Conservation (phyloP, 805 yeast genomes). For the Yarrowia sp. region DNA sequence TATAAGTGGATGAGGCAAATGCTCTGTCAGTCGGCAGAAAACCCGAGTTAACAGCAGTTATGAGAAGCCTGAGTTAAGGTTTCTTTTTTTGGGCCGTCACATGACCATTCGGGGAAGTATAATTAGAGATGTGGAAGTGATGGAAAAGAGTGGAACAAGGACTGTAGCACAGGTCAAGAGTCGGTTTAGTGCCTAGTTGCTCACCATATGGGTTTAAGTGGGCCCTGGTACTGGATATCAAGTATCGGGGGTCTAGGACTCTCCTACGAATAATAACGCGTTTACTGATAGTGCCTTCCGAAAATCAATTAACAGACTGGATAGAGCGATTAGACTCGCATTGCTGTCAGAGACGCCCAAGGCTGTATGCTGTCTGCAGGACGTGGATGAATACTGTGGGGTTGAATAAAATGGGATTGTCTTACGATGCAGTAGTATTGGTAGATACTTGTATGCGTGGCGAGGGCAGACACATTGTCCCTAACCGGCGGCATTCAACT, state of each 20-base stretch:
- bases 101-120: constrained; percentile 1
- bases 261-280: not conserved
- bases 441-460: too few species aligned
- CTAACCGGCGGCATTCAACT: too few species aligned
- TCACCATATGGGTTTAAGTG: too few species aligned
- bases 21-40: not conserved
- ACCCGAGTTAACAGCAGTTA: not conserved
- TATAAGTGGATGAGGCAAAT: not conserved
- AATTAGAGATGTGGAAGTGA: not conserved
- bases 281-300: not conserved
- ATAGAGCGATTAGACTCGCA: not conserved
- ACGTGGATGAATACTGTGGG: too few species aligned
- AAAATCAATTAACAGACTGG: not conserved
- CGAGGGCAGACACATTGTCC: too few species aligned
- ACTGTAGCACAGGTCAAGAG: not conserved
- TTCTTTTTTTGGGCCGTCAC: not conserved
- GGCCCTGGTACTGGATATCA: too few species aligned
- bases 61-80: not conserved
- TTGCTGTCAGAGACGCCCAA: not conserved
- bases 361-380: not conserved
- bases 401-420: too few species aligned
- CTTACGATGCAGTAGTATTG: too few species aligned
- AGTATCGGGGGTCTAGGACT: too few species aligned
- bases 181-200: not conserved
- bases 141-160: constrained; percentile 8